Base-by-base conservation (phyloP, 2,329 filamentous ascomycete species). In the Venturia nashicola region DNA sequence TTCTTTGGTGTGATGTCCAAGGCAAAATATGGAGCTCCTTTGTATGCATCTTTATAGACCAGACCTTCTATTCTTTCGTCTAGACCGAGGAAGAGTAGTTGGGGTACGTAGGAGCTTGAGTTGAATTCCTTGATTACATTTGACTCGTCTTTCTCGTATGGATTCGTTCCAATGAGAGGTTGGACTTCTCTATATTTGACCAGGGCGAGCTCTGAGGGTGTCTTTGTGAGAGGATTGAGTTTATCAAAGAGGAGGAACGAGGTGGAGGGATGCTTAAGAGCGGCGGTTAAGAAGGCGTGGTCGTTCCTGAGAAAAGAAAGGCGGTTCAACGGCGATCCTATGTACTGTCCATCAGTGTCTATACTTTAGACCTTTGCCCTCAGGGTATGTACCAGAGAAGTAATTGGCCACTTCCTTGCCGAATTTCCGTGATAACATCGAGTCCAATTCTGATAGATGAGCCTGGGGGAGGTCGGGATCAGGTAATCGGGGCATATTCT, bases 11-110 rank as follows among this genome's bases (percentile, higher is more conserved):
- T 95, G 23, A 96, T 83, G 72, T 97, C 94, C 14, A 99, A 75
- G 1, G 92, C 93, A 72, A 97, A 99, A 76, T 86, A 95, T 1
- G 94, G 92, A 60, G 82, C 81, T 3, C 93, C 94, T 42, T 80
- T 83, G 72, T 96, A 95, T 62, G 80, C 79, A 59, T 85, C 84
- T 65, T 85, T 86, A 71, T 87, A 88, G 65, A 79, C 71, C 61
- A 88, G 82, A 0, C 78, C 82, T 34, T 74, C 57, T 36, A 20
- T 59, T 59, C 74, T 76, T 72, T 96, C 91, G 68, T 96, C 86
- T 59, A 97, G 76, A 0, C 93, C 93, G 36, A 97, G 78, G 72
- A 97, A 97, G 62, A 97, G 80, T 61, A 97, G 79, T 67, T 90
- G 82, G 3, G 91, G 87, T 23, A 79, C 75, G 18, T 84, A 84